A percentile compares a stretch with the other conserved stretches of the same genome.
phyloP scores from a whole-genome alignment of 202 grass and related monocot genomes.

The Setaria viridis region DNA sequence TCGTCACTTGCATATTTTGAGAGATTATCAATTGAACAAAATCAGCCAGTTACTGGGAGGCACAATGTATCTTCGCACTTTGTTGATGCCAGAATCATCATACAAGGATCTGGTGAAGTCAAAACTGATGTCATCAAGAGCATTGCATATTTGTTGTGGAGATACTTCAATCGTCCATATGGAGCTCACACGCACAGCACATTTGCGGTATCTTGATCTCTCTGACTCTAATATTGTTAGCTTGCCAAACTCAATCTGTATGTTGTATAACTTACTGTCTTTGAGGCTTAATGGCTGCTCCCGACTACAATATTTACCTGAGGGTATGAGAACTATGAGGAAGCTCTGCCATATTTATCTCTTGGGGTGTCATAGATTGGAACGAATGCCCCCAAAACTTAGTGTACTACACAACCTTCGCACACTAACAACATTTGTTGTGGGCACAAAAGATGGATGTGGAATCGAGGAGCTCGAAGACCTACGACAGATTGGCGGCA shows the following conservation, averaged over 20 bases:
- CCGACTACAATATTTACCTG: too few relatives aligned
- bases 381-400: conserved; percentile 46
- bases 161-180: too few relatives aligned
- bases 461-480: conserved; percentile 47
- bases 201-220: conserved; percentile 21
- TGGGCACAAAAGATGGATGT: conserved; percentile 2
- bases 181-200: too few relatives aligned
- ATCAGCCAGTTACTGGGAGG: background rate
- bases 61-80: background rate
- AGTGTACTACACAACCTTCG: conserved; percentile 25
- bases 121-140: conserved; percentile 16
- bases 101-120: background rate
- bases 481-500: background rate
- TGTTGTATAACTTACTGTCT: conserved; percentile 45
- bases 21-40: too few relatives aligned
- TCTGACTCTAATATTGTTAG: background rate
- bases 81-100: background rate
- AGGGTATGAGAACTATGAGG: conserved; percentile 28
- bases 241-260: conserved; percentile 35
- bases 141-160: background rate
- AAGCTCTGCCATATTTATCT: conserved; percentile 58
- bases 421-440: conserved; percentile 50
- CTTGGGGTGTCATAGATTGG: conserved; percentile 26
- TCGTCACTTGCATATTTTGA: too few relatives aligned
- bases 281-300: conserved; percentile 24